Evolutionary conservation across 768 basidiomycete genomes (phyloP), one percentile per base, ranked within the genome.

Genomic region (Russula foetens): DNA sequence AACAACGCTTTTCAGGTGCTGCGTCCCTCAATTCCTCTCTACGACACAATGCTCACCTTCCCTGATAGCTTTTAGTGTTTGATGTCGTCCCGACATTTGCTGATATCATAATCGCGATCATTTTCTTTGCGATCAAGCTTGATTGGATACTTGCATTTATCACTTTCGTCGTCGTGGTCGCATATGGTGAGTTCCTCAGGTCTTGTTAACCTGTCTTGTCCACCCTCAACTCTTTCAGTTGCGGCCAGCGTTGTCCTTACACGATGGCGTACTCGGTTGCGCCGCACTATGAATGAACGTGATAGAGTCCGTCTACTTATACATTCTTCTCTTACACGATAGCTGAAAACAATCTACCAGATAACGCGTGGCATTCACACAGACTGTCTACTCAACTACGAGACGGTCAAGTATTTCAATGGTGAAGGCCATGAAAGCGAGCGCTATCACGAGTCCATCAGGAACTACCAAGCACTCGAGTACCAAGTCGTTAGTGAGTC

Each of bases 401-500:
- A 89, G 71, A 92, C 90, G 5, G 86, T 92, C 67, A 94, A 91
- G 71, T 91, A 91, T 70, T 94, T 93, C 69, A 84, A 84, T n/a
- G 88, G 90, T 17, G 92, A 96, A 71, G 78, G 81, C 24, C 83
- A 92, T 66, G 92, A 95, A 69, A 80, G 79, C 19, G 76, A 77
- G 45, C 79, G 92, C 31, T 93, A 92, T 68, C 71, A 75, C 12
- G 79, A 85, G 15, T 89, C 92, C 3, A 79, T 95, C 62, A 70
- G 76, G 17, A 78, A 85, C 55, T 93, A 92, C 66, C 92, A 95
- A 67, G 72, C 72, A 9, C 72, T 88, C 49, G 90, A 92, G 67
- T 85, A 82, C 70, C 83, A 77, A 68, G 90, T 92, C 57, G 84
- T 87, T 56, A 72, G 89, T 88, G 68, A 56, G 85, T 76, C 15